Evolutionary conservation across 805 yeast genomes (phyloP).

Genomic region (Suhomyces faveliae): DNA sequence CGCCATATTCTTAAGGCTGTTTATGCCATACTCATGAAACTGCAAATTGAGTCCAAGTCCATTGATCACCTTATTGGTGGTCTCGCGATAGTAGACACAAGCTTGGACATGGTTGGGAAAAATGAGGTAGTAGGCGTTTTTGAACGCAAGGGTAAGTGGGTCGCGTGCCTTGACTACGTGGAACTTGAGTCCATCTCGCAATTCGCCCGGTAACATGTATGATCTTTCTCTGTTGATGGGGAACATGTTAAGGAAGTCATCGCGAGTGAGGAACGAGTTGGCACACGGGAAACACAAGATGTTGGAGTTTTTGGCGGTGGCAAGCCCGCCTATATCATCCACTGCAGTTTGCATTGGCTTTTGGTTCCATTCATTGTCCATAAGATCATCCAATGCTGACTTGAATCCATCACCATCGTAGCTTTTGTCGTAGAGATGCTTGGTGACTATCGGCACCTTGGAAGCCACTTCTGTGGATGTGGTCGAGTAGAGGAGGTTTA

Average conservation of each 20-base stretch:
- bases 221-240: slow-evolving; percentile 34
- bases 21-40: slow-evolving; percentile 38
- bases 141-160: slow-evolving; percentile 41
- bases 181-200: slow-evolving; percentile 28
- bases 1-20: slow-evolving; percentile 24
- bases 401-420: slow-evolving; percentile 2
- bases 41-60: slow-evolving; percentile 48
- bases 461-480: slow-evolving; percentile 28
- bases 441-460: slow-evolving; percentile 26
- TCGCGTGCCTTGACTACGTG: slow-evolving; percentile 51
- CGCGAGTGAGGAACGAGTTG: slow-evolving; percentile 33
- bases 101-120: slow-evolving; percentile 52
- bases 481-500: slow-evolving; percentile 30
- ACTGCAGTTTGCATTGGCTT: slow-evolving; percentile 26
- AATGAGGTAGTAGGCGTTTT: slow-evolving; percentile 52
- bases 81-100: slow-evolving; percentile 50
- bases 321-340: slow-evolving; percentile 18
- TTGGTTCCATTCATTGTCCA: slow-evolving; percentile 32
- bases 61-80: slow-evolving; percentile 46
- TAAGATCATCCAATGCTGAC: slow-evolving; percentile 28
- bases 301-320: slow-evolving; percentile 16
- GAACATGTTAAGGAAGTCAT: slow-evolving; percentile 41
- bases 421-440: slow-evolving; percentile 20
- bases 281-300: slow-evolving; percentile 39
- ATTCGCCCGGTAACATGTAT: slow-evolving; percentile 21